Conservation (phyloP, 352 stramenopile species). For the Phytopythium chamaehyphon region DNA sequence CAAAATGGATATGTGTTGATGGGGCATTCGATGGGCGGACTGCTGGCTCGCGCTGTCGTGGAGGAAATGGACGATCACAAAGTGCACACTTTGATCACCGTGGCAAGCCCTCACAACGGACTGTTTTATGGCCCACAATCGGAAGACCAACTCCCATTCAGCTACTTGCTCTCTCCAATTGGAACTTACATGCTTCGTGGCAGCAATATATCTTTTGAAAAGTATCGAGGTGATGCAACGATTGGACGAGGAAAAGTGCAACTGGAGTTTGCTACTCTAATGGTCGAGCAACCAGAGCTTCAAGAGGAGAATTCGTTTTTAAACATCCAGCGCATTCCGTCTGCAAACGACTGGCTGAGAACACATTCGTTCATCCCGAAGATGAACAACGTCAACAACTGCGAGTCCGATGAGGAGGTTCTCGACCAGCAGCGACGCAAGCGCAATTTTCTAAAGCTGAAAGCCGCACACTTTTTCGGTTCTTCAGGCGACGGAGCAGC, state of each 20-base stretch:
- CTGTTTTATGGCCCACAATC: conserved; percentile 48
- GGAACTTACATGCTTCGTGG: no score
- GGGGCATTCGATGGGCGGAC: conserved; percentile 37
- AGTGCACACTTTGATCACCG: conserved; percentile 34
- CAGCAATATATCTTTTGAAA: no score
- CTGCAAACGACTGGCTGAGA: conserved; percentile 15
- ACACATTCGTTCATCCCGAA: conserved; percentile 19
- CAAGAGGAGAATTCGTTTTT: conserved; percentile 34
- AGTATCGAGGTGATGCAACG: not conserved
- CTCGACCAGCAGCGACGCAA: conserved; percentile 25
- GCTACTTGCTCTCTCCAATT: no score
- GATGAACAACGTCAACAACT: conserved; percentile 15
- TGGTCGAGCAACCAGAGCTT: conserved; percentile 22
- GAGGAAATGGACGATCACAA: conserved; percentile 60
- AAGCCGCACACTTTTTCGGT: conserved; percentile 34
- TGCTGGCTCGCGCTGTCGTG: conserved; percentile 35
- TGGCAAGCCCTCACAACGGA: conserved; percentile 43
- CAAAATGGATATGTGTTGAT: conserved; percentile 45
- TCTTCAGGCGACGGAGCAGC: conserved; percentile 31
- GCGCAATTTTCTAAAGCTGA: conserved; percentile 34
- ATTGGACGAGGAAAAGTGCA: conserved; percentile 21
- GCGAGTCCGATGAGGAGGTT: conserved; percentile 11
- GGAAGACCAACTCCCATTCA: no score
- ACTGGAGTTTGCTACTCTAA: conserved; percentile 21
- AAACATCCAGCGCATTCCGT: conserved; percentile 33